phyloP scores from a whole-genome alignment of 2,329 filamentous ascomycete species.

The Alternaria burnsii region DNA sequence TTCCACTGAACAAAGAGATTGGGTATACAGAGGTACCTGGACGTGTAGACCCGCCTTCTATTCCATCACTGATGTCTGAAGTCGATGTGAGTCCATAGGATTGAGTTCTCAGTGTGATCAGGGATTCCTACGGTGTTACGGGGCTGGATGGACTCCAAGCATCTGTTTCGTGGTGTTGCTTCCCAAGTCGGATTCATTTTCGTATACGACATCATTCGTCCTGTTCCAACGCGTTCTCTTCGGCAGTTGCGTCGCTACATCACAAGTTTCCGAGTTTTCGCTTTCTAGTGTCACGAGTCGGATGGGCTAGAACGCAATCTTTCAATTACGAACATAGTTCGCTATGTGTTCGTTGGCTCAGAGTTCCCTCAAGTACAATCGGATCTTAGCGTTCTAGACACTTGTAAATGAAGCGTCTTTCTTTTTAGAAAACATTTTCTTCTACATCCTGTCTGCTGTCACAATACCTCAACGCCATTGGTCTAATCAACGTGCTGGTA shows the following conservation, averaged over 20 bases:
- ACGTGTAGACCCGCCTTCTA: neutral
- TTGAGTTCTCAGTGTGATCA: neutral
- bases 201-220: neutral
- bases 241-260: neutral
- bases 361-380: neutral
- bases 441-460: neutral
- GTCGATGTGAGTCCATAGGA: neutral
- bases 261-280: neutral
- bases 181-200: neutral
- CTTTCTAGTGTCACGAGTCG: neutral
- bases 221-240: neutral
- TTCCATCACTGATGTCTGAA: neutral
- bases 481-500: no score
- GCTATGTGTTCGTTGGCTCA: neutral
- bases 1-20: neutral
- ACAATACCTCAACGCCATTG: neutral
- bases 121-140: no score
- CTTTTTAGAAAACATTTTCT: neutral
- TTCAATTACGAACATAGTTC: neutral
- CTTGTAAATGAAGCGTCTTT: neutral
- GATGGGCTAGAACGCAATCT: neutral
- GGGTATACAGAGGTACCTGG: neutral
- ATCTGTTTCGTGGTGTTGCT: neutral
- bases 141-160: neutral
- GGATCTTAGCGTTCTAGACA: neutral